Evolutionary conservation across 331 rosid species (phyloP).

Genomic region (Cydonia oblonga): DNA sequence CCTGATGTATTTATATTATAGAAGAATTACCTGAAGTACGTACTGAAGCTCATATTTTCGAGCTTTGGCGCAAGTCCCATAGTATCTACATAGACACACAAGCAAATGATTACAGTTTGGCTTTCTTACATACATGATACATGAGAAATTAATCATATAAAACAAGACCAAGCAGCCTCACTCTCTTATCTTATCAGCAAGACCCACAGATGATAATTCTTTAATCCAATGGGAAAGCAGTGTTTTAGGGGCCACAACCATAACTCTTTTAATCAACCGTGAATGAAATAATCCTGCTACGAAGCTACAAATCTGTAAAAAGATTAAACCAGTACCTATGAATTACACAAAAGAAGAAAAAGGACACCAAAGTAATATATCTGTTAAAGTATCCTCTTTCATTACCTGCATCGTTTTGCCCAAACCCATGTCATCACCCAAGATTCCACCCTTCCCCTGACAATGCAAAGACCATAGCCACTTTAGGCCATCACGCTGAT

Average conservation of each 20-base stretch:
- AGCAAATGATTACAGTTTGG: not conserved
- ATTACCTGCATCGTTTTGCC: constrained; percentile 98
- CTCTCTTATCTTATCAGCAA: constrained; percentile 76
- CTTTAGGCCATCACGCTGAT: constrained; percentile 77
- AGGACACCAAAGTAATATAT: not conserved
- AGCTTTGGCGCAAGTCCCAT: constrained; percentile 48
- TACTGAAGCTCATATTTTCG: constrained; percentile 80
- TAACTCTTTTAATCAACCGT: constrained; percentile 53
- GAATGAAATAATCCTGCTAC: constrained; percentile 81
- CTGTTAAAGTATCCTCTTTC: not conserved
- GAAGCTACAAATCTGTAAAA: constrained; percentile 75
- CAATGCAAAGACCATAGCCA: constrained; percentile 96
- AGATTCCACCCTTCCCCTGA: constrained; percentile 83
- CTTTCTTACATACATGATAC: not conserved
- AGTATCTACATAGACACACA: constrained; percentile 46
- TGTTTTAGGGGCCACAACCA: constrained; percentile 89
- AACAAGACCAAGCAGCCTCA: constrained; percentile 31
- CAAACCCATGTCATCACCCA: constrained; percentile 98
- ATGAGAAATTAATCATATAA: not conserved
- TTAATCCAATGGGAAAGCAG: constrained; percentile 88
- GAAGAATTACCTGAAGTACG: constrained; percentile 58
- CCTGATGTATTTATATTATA: constrained; percentile 50
- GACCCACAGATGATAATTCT: constrained; percentile 77
- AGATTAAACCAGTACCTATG: constrained; percentile 11
- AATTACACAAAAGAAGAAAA: not conserved